A percentile compares a stretch with the other conserved stretches of the same genome.
Evolutionary conservation across 2,329 filamentous ascomycete species (phyloP).

Genomic region (Colletotrichum tabaci): DNA sequence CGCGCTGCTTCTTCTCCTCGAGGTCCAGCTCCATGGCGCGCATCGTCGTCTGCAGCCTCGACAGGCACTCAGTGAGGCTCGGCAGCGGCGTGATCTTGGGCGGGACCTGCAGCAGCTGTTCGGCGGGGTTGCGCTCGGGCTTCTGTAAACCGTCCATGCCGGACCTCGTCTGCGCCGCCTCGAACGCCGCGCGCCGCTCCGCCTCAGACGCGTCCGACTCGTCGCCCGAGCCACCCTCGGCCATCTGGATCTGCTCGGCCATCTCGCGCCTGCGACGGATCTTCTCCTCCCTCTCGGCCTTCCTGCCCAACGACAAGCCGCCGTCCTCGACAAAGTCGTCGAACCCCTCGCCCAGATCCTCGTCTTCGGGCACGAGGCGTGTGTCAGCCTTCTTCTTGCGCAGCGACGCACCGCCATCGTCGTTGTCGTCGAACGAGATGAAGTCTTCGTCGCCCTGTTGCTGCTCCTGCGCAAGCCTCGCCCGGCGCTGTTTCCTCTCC

Average conservation of each 20-base stretch:
- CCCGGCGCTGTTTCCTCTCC: constrained; percentile 73
- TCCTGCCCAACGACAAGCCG: constrained; percentile 81
- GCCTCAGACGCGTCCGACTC: constrained; percentile 79
- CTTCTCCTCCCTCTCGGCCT: constrained; percentile 81
- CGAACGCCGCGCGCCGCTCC: constrained; percentile 85
- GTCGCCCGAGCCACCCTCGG: constrained; percentile 76
- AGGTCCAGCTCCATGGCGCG: constrained; percentile 75
- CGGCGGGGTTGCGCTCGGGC: constrained; percentile 57
- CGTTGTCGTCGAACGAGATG: constrained; percentile 74
- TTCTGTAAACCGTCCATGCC: constrained; percentile 83
- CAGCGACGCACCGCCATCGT: constrained; percentile 54
- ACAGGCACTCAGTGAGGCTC: constrained; percentile 77
- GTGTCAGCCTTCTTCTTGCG: constrained; percentile 70
- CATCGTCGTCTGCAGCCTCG: constrained; percentile 73
- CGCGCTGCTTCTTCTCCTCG: constrained; percentile 70
- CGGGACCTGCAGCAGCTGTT: constrained; percentile 69
- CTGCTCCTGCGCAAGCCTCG: constrained; percentile 81
- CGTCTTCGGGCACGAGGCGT: constrained; percentile 86
- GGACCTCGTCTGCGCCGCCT: constrained; percentile 86
- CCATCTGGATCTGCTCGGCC: constrained; percentile 84
- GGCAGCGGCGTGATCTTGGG: constrained; percentile 85
- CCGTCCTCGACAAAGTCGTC: constrained; percentile 93
- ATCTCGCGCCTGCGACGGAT: constrained; percentile 81
- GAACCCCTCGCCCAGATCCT: constrained; percentile 93
- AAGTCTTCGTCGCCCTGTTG: constrained; percentile 65